phyloP scores from a whole-genome alignment of 1,139 yeast genomes.

The Meyerozyma athensensis region DNA sequence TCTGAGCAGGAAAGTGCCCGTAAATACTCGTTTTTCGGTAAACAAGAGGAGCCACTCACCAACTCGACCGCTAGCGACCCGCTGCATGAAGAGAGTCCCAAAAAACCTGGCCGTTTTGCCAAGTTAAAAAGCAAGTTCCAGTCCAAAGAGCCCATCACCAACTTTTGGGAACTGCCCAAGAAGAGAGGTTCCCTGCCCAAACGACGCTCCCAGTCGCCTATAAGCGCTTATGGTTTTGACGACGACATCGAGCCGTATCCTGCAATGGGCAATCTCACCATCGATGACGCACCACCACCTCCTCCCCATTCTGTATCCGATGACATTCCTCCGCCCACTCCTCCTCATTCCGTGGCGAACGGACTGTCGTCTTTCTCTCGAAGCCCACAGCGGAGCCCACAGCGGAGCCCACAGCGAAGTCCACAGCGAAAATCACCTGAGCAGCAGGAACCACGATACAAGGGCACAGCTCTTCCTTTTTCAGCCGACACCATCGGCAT shows the following conservation, averaged over 20 bases:
- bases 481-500: constrained; percentile 44
- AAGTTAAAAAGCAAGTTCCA: constrained; percentile 31
- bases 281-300: constrained; percentile 13
- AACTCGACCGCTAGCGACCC: neutral
- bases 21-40: constrained; percentile 9
- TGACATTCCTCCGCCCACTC: constrained; percentile 6
- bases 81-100: constrained; percentile 1
- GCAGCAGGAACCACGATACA: neutral
- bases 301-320: constrained; percentile 12
- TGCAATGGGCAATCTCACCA: constrained; percentile 15
- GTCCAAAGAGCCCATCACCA: constrained; percentile 33
- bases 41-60: neutral
- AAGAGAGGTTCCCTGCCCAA: constrained; percentile 6
- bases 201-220: constrained; percentile 15
- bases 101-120: constrained; percentile 18
- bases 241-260: constrained; percentile 18
- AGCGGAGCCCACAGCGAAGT: too few species aligned
- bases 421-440: constrained; percentile 21
- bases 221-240: constrained; percentile 16
- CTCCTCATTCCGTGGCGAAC: constrained; percentile 7
- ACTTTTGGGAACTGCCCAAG: constrained; percentile 16
- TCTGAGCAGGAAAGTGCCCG: constrained; percentile 1
- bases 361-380: constrained; percentile 9
- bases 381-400: too few species aligned
- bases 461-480: constrained; percentile 31